Conservation (phyloP, 1,139 yeast genomes). For the Kodamaea derodonti region DNA sequence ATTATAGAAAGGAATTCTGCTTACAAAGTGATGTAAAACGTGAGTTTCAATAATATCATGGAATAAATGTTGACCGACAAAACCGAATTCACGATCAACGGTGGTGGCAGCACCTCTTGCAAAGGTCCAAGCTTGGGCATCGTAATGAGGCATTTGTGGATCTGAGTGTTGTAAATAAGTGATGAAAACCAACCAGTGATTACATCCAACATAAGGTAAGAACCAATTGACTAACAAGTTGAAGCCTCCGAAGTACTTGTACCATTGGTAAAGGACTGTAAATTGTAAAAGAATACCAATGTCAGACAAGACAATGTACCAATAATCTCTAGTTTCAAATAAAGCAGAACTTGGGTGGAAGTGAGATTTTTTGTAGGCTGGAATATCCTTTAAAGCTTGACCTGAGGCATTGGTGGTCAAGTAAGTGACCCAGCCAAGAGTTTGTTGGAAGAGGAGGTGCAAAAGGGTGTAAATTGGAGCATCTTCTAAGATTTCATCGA, state of each 20-base stretch:
- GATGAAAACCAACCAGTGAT: conserved; percentile 87
- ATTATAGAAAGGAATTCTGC: conserved; percentile 83
- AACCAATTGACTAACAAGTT: conserved; percentile 69
- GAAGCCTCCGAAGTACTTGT: conserved; percentile 58
- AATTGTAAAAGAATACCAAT: conserved; percentile 60
- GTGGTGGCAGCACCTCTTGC: conserved; percentile 90
- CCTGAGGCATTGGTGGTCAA: conserved; percentile 74
- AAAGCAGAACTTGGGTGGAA: conserved; percentile 71
- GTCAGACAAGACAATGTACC: conserved; percentile 69
- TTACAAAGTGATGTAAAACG: conserved; percentile 80
- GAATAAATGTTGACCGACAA: conserved; percentile 74
- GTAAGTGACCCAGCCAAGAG: conserved; percentile 71
- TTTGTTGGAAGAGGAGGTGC: conserved; percentile 61
- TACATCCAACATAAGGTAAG: conserved; percentile 74
- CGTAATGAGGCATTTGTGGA: conserved; percentile 77
- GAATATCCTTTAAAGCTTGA: conserved; percentile 55
- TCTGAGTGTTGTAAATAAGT: conserved; percentile 85
- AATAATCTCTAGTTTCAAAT: conserved; percentile 65
- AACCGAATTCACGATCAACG: conserved; percentile 79
- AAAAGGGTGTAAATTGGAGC: conserved; percentile 63
- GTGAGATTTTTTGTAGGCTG: conserved; percentile 50
- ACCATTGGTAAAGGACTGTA: conserved; percentile 59
- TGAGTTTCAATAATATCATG: conserved; percentile 91
- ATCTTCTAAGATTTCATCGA: conserved; percentile 66
- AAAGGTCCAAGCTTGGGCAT: conserved; percentile 71